Base-by-base conservation (phyloP, 2,329 filamentous ascomycete genomes). In the Phaeosphaeriaceae sp. region DNA sequence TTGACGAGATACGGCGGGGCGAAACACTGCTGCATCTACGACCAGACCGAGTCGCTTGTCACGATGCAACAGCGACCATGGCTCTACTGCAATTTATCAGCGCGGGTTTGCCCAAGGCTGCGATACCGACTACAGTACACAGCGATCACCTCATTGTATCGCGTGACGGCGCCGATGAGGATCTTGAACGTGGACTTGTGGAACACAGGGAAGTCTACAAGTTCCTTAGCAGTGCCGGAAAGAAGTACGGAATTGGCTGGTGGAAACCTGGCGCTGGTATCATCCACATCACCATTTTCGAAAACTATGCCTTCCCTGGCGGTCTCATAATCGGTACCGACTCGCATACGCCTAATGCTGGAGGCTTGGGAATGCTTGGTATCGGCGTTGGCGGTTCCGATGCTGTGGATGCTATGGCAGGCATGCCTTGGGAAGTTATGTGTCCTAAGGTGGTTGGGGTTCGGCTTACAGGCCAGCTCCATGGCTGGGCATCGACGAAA, bases 201-300 rank as follows among this genome's bases (percentile, higher is more conserved):
- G n/a, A n/a, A n/a, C n/a, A 98, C 90, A 97, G 96, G 87, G 94
- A 98, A 83, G 95, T 99, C 72, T 99, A 98, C 84, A 91, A 98
- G 83, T 99, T 99, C 87, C 84, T 99, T 78, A 88, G 93, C 63
- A 89, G 90, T 65, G 91, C 94, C 68, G 98, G 94, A 80, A 94
- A 94, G 77, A 99, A 98, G 86, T 99, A 98, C 87, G 94, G 98
- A 87, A 98, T 98, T 80, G 95, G 95, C 85, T 98, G 98, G 90
- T 99, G 95, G 95, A 93, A 88, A 81, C 95, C 95, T 67, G 95
- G 95, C 73, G 97, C 94, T 79, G 95, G 95, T 87, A 99, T 98
- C 80, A 99, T 99, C 74, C 95, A 99, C 85, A 95, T 98, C 86
- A 98, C 98, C 77, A 83, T 98, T 65, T 88, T 98, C 59, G 95